Conservation (phyloP, 352 stramenopile species). For the Pythium angustatum region DNA sequence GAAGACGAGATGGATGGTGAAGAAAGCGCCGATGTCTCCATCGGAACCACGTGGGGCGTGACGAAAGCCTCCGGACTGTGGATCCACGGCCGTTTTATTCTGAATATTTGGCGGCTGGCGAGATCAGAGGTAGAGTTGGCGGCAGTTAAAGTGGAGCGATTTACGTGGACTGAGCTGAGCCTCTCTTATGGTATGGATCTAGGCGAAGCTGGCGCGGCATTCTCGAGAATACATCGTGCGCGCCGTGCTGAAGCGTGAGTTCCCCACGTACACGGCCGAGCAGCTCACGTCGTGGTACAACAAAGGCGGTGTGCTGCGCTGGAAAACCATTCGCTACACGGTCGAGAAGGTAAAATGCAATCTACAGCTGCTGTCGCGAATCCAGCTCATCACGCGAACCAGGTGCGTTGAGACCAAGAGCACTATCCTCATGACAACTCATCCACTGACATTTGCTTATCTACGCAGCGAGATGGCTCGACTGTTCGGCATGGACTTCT, state of each 20-base stretch:
- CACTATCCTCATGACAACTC: neutral
- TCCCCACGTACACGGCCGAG: conserved; percentile 45
- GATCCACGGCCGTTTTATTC: conserved; percentile 87
- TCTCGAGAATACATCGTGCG: conserved; percentile 55
- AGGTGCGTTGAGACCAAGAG: conserved; percentile 36
- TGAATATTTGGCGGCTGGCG: conserved; percentile 92
- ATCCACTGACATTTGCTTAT: neutral
- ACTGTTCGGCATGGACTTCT: conserved; percentile 95
- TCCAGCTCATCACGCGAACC: conserved; percentile 68
- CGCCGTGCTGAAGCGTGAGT: conserved; percentile 45
- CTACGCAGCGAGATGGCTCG: conserved; percentile 88
- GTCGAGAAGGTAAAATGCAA: conserved; percentile 30
- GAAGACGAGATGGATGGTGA: conserved; percentile 32
- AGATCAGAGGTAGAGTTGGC: conserved; percentile 87
- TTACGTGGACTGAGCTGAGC: no score
- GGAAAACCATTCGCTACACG: conserved; percentile 39
- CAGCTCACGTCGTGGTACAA: conserved; percentile 50
- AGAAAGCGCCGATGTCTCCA: conserved; percentile 38
- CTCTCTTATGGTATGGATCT: conserved; percentile 11
- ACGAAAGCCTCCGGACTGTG: conserved; percentile 87
- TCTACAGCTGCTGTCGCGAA: conserved; percentile 48
- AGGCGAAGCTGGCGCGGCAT: conserved; percentile 69
- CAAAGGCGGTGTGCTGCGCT: conserved; percentile 16
- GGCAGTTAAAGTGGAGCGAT: no score
- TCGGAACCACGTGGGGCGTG: conserved; percentile 76